phyloP scores from a whole-genome alignment of 805 yeast species.

The Kazachstania psychrophila region DNA sequence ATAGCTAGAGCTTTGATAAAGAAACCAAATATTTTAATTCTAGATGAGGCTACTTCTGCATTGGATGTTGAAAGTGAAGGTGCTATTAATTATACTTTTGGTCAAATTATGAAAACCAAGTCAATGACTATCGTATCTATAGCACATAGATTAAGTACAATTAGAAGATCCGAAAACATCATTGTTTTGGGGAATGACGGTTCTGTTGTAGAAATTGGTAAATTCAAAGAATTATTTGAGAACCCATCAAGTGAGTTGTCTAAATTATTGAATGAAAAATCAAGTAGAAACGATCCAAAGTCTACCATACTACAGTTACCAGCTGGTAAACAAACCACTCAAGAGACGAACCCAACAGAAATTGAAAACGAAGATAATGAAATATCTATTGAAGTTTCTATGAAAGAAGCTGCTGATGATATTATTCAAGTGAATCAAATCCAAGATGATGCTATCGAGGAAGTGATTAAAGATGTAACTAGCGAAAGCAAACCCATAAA shows the following conservation, averaged over 20 bases:
- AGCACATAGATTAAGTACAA: conserved; percentile 89
- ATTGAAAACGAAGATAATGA: background rate
- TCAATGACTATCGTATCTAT: conserved; percentile 75
- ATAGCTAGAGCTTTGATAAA: conserved; percentile 78
- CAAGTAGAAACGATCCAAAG: conserved; percentile 11
- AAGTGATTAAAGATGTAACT: conserved; percentile 16
- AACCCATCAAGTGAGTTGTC: conserved; percentile 35
- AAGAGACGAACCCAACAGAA: background rate
- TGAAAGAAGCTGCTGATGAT: background rate
- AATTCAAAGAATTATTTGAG: conserved; percentile 46
- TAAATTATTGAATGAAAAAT: conserved; percentile 32
- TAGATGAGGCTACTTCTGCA: conserved; percentile 90
- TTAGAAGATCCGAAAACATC: conserved; percentile 72
- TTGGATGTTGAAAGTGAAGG: conserved; percentile 65
- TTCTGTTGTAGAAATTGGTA: conserved; percentile 67
- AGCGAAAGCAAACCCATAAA: conserved; percentile 11
- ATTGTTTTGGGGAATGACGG: conserved; percentile 80
- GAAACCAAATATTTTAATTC: conserved; percentile 56
- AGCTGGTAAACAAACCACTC: background rate
- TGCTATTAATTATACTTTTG: conserved; percentile 74
- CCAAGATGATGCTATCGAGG: conserved; percentile 13
- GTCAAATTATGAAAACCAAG: conserved; percentile 47
- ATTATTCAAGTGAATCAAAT: background rate
- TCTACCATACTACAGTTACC: no score
- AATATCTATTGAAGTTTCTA: no score